Conservation (phyloP, 75 land plant species). For the Larix kaempferi region DNA sequence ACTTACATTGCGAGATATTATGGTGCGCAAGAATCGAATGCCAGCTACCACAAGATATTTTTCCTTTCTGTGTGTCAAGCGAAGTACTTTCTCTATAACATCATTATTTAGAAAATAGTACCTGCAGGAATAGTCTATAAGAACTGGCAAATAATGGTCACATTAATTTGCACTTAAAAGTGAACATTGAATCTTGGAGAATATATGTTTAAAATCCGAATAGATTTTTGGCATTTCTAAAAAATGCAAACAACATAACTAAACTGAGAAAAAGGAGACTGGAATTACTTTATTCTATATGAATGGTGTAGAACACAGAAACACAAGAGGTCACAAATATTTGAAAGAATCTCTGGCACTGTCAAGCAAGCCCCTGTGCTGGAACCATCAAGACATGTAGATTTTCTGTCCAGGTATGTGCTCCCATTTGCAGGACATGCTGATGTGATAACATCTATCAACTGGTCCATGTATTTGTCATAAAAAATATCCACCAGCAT, state of each 20-base stretch:
- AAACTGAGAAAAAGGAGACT: too few relatives aligned
- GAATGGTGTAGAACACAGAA: slow-evolving; percentile 90
- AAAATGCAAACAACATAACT: too few relatives aligned
- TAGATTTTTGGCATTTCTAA: too few relatives aligned
- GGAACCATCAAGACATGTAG: slow-evolving; percentile 13
- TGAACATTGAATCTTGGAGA: too few relatives aligned
- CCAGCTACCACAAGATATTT: slow-evolving; percentile 83
- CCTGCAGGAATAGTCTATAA: slow-evolving; percentile 35
- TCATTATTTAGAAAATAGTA: slow-evolving; percentile 77
- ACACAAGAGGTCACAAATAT: slow-evolving; percentile 89
- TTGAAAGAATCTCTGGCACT: slow-evolving; percentile 73
- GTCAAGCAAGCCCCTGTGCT: slow-evolving; percentile 9
- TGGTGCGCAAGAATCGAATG: slow-evolving; percentile 76
- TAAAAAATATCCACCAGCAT: slow-evolving; percentile 79
- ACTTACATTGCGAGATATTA: slow-evolving; percentile 78
- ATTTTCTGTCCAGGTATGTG: slow-evolving; percentile 9
- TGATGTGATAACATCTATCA: slow-evolving; percentile 61
- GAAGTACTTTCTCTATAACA: slow-evolving; percentile 77
- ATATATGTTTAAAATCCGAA: too few relatives aligned
- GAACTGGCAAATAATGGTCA: too few relatives aligned
- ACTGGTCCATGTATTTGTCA: slow-evolving; percentile 78
- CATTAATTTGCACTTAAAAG: too few relatives aligned
- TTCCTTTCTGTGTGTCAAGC: slow-evolving; percentile 70
- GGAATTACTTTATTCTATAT: slow-evolving; percentile 68
- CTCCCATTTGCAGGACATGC: slow-evolving; percentile 44